Percentiles rank a stretch among this genome's conserved stretches.
Evolutionary conservation across 2,329 filamentous ascomycete species (phyloP).

Genomic region (Sporothrix pseudoabietina): DNA sequence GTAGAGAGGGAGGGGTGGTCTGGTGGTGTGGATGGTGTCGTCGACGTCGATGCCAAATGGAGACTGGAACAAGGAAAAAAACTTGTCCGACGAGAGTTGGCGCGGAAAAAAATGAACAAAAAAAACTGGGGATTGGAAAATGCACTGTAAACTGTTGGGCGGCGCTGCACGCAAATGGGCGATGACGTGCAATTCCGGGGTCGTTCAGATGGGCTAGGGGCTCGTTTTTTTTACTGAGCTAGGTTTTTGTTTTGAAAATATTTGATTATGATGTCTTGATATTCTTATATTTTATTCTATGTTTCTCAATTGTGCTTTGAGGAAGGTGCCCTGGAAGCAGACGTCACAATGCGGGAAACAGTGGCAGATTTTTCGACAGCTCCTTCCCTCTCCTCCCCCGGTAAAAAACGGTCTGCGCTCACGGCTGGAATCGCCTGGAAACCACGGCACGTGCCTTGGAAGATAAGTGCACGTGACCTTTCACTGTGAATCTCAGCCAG

Average conservation of each 20-base stretch:
- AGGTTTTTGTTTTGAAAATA: not conserved
- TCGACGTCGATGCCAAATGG: constrained; percentile 29
- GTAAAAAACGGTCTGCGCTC: constrained; percentile 7
- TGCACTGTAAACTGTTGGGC: not conserved
- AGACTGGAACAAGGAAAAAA: constrained; percentile 31
- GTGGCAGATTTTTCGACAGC: constrained; percentile 25
- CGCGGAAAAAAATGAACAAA: constrained; percentile 30
- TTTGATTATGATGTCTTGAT: not conserved
- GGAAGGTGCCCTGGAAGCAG: not conserved
- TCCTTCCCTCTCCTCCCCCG: constrained; percentile 18
- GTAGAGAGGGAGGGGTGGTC: constrained; percentile 3
- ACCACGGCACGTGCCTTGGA: constrained; percentile 17
- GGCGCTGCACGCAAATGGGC: not conserved
- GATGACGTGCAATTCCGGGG: not conserved
- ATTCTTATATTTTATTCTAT: not conserved
- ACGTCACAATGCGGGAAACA: constrained; percentile 1
- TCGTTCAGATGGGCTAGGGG: not conserved
- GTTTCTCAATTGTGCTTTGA: not conserved
- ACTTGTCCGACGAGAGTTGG: constrained; percentile 31
- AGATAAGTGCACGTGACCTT: constrained; percentile 4
- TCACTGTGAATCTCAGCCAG: not conserved
- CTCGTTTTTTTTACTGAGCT: not conserved
- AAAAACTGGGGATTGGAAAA: constrained; percentile 30
- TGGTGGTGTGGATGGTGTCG: constrained; percentile 22
- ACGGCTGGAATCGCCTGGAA: constrained; percentile 19